Percentiles rank a stretch among this genome's conserved stretches.
phyloP scores from a whole-genome alignment of 495 filamentous ascomycete genomes.

The Lepraria neglecta region DNA sequence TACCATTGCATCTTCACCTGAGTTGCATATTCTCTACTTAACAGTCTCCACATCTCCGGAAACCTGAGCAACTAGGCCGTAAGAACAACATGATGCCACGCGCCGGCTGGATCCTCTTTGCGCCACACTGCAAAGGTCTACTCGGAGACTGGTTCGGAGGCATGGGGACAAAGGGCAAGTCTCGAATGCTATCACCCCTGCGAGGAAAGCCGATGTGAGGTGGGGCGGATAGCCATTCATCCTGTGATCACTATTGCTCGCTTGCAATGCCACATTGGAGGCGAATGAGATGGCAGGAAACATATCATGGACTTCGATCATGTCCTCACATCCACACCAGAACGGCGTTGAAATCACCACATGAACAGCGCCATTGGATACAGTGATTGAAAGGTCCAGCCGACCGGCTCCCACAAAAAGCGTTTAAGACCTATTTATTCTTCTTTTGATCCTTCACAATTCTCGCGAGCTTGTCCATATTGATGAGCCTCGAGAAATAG shows the following conservation, averaged over 20 bases:
- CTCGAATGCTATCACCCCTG: not conserved
- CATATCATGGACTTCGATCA: not conserved
- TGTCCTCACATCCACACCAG: too few relatives aligned
- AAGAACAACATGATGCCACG: too few relatives aligned
- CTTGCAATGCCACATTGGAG: not conserved
- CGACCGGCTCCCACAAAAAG: not conserved
- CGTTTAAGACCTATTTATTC: not conserved
- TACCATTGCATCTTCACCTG: too few relatives aligned
- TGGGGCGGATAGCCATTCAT: not conserved
- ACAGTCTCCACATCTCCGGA: too few relatives aligned
- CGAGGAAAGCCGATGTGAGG: not conserved
- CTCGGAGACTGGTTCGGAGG: not conserved
- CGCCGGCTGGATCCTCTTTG: too few relatives aligned
- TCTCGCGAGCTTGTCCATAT: constrained; percentile 30
- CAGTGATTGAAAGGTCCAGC: too few relatives aligned
- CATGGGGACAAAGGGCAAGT: not conserved
- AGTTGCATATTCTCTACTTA: too few relatives aligned
- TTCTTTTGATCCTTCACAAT: not conserved
- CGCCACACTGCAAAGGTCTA: not conserved
- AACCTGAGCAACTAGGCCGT: too few relatives aligned
- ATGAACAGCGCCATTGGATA: too few relatives aligned
- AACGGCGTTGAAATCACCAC: not conserved
- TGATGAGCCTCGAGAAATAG: constrained; percentile 12
- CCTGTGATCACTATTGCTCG: not conserved
- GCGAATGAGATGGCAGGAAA: too few relatives aligned